Evolutionary conservation across 306 rosid genomes (phyloP), one percentile per base, ranked within the genome.

Genomic region (Quercus rubra): DNA sequence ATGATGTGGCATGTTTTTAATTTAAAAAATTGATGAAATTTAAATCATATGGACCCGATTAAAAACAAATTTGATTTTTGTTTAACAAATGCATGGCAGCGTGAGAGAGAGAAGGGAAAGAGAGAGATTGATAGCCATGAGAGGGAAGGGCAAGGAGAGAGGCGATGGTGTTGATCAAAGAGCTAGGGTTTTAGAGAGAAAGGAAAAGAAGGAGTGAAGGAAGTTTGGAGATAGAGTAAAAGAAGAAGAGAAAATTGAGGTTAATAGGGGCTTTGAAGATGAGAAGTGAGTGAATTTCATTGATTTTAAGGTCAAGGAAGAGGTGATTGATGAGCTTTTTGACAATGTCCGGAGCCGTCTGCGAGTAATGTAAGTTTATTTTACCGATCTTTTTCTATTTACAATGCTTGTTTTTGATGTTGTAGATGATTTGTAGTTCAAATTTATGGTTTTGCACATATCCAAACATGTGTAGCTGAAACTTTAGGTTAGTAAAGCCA

Each of bases 71-170:
- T 5, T 33, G 6, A 33, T 1, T 33, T 33, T 33, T 33, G 1
- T 33, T 33, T 33, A 33, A 33, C 38, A 33, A 5, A 33, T 5
- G 38, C 38, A 33, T 6, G 1, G 5, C 0, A 5, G 0, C 5
- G 6, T 5, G 38, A 5, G 38, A 33, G 38, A 33, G 6, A 31
- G 35, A 31, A 31, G 35, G 35, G 6, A 6, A 31, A 31, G 6
- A 31, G 6, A 31, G 6, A 31, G 38, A 33, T 33, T 33, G 38
- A 33, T 0, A 33, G 6, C 38, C 38, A 33, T 3, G 19, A 79
- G 97, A 87, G 71, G 90, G 97, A 81, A 93, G 85, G 83, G 87
- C 63, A 89, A 86, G 82, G 90, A 84, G 17, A 81, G 85, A 51
- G 78, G 78, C 14, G 83, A 49, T 78, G 79, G 43, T 55, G 88